These are phyloP conservation scores for Helicocarpus griseus DNA, from an alignment of 2,329 filamentous ascomycete species.

Conservation along the genomic window DNA sequence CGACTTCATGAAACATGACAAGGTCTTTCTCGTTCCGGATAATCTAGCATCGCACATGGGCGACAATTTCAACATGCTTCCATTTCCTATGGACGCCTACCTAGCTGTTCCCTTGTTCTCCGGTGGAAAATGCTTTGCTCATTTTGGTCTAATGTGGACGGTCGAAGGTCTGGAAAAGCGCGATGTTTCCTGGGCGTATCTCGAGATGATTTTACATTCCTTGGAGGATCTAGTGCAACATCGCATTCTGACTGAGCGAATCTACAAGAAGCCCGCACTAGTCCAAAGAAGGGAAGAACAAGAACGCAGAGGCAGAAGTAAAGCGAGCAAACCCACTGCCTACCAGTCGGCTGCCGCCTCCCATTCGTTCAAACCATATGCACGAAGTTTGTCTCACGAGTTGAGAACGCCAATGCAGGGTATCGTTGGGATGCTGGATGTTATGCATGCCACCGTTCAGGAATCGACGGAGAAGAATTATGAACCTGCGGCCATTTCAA, in stretches of 20 bases:
- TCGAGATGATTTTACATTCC: constrained; percentile 59
- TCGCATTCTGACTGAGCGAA: constrained; percentile 22
- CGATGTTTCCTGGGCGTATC: constrained; percentile 53
- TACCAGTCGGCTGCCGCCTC: constrained; percentile 15
- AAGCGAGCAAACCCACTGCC: constrained; percentile 15
- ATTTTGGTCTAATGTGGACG: constrained; percentile 66
- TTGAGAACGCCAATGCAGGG: constrained; percentile 66
- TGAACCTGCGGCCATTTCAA: constrained; percentile 40
- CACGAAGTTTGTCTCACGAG: constrained; percentile 63
- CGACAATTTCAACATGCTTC: constrained; percentile 49
- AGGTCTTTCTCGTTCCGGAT: constrained; percentile 59
- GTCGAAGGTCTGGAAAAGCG: constrained; percentile 48
- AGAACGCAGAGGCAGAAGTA: constrained; percentile 32
- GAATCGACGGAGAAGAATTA: constrained; percentile 51
- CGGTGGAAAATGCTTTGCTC: constrained; percentile 56
- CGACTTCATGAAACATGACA: constrained; percentile 61
- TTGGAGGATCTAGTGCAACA: constrained; percentile 57
- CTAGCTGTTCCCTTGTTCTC: constrained; percentile 57
- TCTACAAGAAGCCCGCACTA: neutral
- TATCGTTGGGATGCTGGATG: constrained; percentile 65
- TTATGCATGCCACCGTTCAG: constrained; percentile 64
- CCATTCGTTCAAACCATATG: constrained; percentile 54
- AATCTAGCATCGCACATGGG: constrained; percentile 49
- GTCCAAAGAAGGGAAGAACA: constrained; percentile 30
- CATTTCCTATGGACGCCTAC: constrained; percentile 56